Conservation (phyloP, 2,329 filamentous ascomycete genomes). For the Xylariaceae sp. region DNA sequence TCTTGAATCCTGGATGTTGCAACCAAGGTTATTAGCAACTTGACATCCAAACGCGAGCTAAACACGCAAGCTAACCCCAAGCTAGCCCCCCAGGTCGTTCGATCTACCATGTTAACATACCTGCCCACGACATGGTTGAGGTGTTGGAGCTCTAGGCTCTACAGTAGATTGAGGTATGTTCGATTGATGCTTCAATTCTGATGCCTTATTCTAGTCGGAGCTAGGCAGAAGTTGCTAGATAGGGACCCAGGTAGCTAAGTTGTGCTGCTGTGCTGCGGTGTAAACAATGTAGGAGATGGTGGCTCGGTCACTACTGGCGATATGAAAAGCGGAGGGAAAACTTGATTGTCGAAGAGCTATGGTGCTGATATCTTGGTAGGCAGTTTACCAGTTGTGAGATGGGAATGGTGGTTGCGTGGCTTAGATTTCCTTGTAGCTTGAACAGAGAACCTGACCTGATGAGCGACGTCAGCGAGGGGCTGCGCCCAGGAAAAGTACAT, state of each 20-base stretch:
- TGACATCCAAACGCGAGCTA: too few relatives aligned
- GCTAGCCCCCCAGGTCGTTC: not conserved
- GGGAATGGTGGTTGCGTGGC: not conserved
- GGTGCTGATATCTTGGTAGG: too few relatives aligned
- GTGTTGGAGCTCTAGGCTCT: constrained; percentile 11
- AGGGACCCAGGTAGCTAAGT: too few relatives aligned
- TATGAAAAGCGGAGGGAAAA: too few relatives aligned
- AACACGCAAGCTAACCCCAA: constrained; percentile 13
- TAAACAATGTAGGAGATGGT: too few relatives aligned
- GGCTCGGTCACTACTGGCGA: too few relatives aligned
- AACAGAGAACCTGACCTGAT: not conserved
- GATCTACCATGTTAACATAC: constrained; percentile 33
- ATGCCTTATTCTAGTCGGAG: too few relatives aligned
- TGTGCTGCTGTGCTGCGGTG: too few relatives aligned
- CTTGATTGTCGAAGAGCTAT: too few relatives aligned
- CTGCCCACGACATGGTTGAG: constrained; percentile 65
- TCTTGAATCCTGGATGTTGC: constrained; percentile 91
- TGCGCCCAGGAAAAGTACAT: not conserved
- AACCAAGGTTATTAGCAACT: too few relatives aligned
- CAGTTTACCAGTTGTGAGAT: not conserved
- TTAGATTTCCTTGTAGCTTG: constrained; percentile 10
- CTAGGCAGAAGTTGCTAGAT: too few relatives aligned
- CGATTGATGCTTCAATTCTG: not conserved
- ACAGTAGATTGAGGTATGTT: not conserved
- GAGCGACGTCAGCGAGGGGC: constrained; percentile 20